phyloP scores from a whole-genome alignment of 140 eudicot species.

The Cichorium intybus region DNA sequence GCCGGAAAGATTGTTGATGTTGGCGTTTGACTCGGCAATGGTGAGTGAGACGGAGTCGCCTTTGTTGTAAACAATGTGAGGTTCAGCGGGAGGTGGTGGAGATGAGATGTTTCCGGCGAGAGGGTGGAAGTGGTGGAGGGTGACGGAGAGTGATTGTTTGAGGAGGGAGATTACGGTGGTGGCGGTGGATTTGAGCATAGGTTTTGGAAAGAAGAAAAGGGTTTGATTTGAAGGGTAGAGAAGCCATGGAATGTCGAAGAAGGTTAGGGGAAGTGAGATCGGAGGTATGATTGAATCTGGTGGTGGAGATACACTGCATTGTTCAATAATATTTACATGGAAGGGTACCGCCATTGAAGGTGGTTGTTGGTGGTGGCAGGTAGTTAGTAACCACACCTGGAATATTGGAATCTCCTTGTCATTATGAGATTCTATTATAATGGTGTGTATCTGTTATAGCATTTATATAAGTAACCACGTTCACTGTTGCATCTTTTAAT shows the following conservation, averaged over 20 bases:
- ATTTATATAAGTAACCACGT: too few relatives aligned
- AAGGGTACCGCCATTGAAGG: conserved; percentile 11
- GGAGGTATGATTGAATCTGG: conserved; percentile 26
- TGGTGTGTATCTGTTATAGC: too few relatives aligned
- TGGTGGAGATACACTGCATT: conserved; percentile 32
- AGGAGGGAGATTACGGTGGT: conserved; percentile 21
- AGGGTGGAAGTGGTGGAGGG: conserved; percentile 40
- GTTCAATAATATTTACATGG: conserved; percentile 7
- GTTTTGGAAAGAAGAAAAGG: conserved; percentile 35
- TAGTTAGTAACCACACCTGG: neutral
- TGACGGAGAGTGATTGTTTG: conserved; percentile 34
- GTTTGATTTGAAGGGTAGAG: conserved; percentile 30
- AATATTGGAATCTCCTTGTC: neutral
- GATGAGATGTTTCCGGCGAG: conserved; percentile 35
- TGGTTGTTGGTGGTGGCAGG: neutral
- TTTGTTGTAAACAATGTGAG: conserved; percentile 18
- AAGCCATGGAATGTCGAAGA: conserved; percentile 49
- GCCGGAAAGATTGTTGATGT: conserved; percentile 18
- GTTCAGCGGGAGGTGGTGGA: conserved; percentile 28
- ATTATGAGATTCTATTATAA: neutral
- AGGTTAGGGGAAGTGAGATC: conserved; percentile 30
- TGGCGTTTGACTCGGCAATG: conserved; percentile 24
- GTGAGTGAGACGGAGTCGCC: conserved; percentile 33
- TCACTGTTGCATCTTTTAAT: too few relatives aligned
- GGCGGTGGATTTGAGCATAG: conserved; percentile 8